These are phyloP conservation scores for Nakazawaea holstii DNA, from an alignment of 805 yeast species.

Conservation along the genomic window DNA sequence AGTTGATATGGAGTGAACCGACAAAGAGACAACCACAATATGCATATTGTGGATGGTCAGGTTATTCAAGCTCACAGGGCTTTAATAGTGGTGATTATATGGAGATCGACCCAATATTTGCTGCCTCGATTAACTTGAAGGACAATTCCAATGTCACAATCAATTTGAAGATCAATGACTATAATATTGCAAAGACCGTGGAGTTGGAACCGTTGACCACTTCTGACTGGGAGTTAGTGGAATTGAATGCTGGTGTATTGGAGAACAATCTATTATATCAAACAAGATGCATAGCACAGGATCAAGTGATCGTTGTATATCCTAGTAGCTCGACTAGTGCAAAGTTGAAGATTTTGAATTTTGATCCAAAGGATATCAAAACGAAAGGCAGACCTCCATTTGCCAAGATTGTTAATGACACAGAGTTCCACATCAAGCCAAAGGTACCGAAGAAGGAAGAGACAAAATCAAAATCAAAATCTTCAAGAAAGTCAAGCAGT, in stretches of 20 bases:
- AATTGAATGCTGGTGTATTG: constrained; percentile 69
- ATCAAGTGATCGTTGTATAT: constrained; percentile 61
- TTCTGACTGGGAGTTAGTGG: constrained; percentile 89
- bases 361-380: constrained; percentile 29
- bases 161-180: constrained; percentile 39
- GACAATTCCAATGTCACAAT: constrained; percentile 38
- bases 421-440: constrained; percentile 60
- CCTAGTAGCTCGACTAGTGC: constrained; percentile 61
- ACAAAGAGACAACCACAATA: constrained; percentile 12
- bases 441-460: constrained; percentile 26
- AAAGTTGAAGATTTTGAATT: constrained; percentile 38
- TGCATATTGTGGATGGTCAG: constrained; percentile 40
- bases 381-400: constrained; percentile 13
- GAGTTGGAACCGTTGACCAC: constrained; percentile 72
- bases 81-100: constrained; percentile 20
- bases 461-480: constrained; percentile 11
- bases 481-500: constrained; percentile 13
- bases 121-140: constrained; percentile 39
- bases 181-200: constrained; percentile 52
- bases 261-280: constrained; percentile 76
- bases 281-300: constrained; percentile 63
- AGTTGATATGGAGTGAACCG: constrained; percentile 18
- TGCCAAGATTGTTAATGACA: constrained; percentile 37
- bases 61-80: constrained; percentile 14
- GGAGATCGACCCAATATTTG: constrained; percentile 68